Conservation (phyloP, 306 rosid genomes). For the Corylus avellana region DNA sequence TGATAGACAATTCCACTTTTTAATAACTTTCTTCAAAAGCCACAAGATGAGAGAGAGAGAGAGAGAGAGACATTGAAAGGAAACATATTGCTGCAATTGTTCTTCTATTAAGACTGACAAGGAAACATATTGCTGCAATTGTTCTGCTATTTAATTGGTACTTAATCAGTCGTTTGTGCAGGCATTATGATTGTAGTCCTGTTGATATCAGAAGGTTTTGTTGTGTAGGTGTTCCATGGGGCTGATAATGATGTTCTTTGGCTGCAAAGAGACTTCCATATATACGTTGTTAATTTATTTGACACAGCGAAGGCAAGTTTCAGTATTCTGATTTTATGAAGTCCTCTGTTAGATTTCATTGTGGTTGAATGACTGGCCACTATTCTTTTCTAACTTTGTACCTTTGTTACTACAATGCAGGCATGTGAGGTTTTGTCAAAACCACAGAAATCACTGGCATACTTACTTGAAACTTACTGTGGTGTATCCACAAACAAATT, state of each 20-base stretch:
- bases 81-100: not conserved
- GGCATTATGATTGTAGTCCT: slow-evolving; percentile 6
- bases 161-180: slow-evolving; percentile 4
- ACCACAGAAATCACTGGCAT: slow-evolving; percentile 90
- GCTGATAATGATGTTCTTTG: slow-evolving; percentile 91
- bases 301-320: slow-evolving; percentile 83
- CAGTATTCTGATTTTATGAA: slow-evolving; percentile 12
- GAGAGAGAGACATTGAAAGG: not conserved
- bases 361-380: slow-evolving; percentile 7
- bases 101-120: not conserved
- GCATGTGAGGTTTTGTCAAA: slow-evolving; percentile 90
- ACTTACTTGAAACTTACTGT: slow-evolving; percentile 87
- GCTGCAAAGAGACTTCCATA: slow-evolving; percentile 94
- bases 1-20: not conserved
- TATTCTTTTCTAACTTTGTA: slow-evolving; percentile 8
- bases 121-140: not conserved
- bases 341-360: slow-evolving; percentile 12
- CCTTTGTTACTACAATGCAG: slow-evolving; percentile 48
- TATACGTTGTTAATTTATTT: slow-evolving; percentile 80
- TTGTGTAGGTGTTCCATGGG: slow-evolving; percentile 88
- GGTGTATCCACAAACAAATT: slow-evolving; percentile 78
- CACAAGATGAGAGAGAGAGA: not conserved
- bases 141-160: not conserved
- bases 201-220: slow-evolving; percentile 29
- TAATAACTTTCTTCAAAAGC: not conserved